Conservation (phyloP, 306 rosid species). For the Lupinus albus region DNA sequence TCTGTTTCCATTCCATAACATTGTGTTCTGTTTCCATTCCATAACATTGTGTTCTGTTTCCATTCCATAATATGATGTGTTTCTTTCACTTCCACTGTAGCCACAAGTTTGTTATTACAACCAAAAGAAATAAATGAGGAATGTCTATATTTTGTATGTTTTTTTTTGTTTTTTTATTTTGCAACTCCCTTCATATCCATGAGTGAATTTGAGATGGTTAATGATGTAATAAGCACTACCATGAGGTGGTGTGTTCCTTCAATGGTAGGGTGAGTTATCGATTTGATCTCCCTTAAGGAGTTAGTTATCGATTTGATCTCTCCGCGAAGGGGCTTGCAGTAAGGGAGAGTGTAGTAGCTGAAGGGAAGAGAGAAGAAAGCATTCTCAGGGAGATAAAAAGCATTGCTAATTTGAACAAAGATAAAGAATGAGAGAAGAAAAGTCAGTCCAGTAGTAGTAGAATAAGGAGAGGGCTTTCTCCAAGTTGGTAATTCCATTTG, state of each 20-base stretch:
- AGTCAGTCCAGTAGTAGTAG: too few species aligned
- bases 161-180: background rate
- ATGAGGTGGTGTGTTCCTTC: constrained; percentile 73
- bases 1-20: too few species aligned
- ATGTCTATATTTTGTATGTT: background rate
- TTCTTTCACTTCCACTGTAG: background rate
- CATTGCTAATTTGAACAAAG: constrained; percentile 49
- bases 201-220: constrained; percentile 89
- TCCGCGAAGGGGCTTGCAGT: constrained; percentile 67
- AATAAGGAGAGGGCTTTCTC: too few species aligned
- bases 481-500: constrained; percentile 56
- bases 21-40: background rate
- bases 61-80: background rate
- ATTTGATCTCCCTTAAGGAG: constrained; percentile 95
- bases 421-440: constrained; percentile 42
- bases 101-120: constrained; percentile 1
- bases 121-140: background rate
- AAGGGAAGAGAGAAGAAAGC: constrained; percentile 94
- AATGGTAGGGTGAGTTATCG: constrained; percentile 77
- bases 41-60: background rate
- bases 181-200: constrained; percentile 85
- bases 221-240: constrained; percentile 75
- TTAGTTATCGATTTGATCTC: constrained; percentile 94
- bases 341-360: constrained; percentile 87
- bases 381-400: constrained; percentile 91